Base-by-base conservation (phyloP, 805 yeast genomes). In the Wickerhamomyces alni region DNA sequence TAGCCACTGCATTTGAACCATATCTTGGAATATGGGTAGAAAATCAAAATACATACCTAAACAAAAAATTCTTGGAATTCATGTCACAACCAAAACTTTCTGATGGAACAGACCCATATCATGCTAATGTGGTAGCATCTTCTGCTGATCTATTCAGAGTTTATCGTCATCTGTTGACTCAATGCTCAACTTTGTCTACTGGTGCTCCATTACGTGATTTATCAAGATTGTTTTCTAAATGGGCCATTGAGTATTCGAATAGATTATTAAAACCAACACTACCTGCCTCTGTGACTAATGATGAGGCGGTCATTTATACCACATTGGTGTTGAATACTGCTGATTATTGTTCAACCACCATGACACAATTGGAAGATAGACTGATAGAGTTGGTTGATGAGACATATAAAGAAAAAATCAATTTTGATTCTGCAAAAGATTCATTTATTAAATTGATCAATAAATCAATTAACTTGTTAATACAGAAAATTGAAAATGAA, bases 91-190 rank as follows among this genome's bases (percentile, higher is more conserved):
- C 79, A 5, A 75, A 77, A 44, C 60, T 82, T 42, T 74, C 78
- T n/a, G 62, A 65, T 5, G 64, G 66, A 7, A 62, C 67, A 16
- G 66, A 67, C 38, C 69, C 71, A 27, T 73, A 70, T 30, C 67
- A 74, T 9, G 75, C 82, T 5, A 75, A 81, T 52, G 89, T 93
- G 13, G 68, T 93, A 8, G 86, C 82, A 29, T 85, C 96, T 0
- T 84, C 95, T 10, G 87, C 94, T 1, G 97, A 91, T 48, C 61
- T 93, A 26, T 89, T 93, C 60, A 75, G 87, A 51, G 63, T 75
- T 3, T 89, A 86, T 57, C 75, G 95, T 43, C 80, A 80, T 36
- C 64, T 84, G 8, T 61, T 93, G 28, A 68, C 80, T 17, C 96
- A 87, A 55, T 70, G 88, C 9, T 61, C 84, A 13, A 77, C 74